phyloP scores from a whole-genome alignment of 2,329 filamentous ascomycete species.

The Aspergillus hiratsukae region DNA sequence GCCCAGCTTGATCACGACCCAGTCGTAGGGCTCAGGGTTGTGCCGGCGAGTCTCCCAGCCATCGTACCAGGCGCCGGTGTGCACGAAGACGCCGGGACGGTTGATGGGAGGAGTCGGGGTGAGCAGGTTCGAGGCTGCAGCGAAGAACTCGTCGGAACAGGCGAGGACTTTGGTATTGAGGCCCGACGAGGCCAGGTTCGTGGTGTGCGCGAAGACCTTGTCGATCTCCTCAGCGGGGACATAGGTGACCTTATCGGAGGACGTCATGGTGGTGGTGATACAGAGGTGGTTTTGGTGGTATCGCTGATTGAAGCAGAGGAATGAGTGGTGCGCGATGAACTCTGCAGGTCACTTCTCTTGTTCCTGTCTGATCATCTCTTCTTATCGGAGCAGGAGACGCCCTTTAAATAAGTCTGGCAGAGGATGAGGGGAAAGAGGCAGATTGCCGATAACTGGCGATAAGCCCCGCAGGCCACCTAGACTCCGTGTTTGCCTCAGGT shows the following conservation, averaged over 20 bases:
- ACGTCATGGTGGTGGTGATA: conserved; percentile 1
- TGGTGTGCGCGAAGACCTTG: conserved; percentile 51
- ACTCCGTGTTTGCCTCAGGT: not conserved
- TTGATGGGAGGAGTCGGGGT: conserved; percentile 54
- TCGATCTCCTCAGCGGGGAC: conserved; percentile 50
- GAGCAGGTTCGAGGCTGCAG: conserved; percentile 54
- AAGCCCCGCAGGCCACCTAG: conserved; percentile 7
- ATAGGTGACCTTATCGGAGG: conserved; percentile 10
- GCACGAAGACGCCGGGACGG: conserved; percentile 55
- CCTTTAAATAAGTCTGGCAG: not conserved
- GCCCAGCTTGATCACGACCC: conserved; percentile 57
- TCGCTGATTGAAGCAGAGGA: not conserved
- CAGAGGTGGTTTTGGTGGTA: too few species aligned
- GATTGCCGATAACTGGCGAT: not conserved
- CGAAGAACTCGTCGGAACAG: conserved; percentile 60
- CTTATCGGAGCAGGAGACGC: not conserved
- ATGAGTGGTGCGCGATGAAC: not conserved
- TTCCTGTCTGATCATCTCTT: not conserved
- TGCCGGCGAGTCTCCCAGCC: conserved; percentile 62
- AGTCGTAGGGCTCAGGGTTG: conserved; percentile 55
- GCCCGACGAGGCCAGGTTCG: conserved; percentile 41
- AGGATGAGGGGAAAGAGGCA: not conserved
- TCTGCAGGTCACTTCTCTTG: not conserved
- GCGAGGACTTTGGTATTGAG: conserved; percentile 53
- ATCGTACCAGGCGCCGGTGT: conserved; percentile 61